phyloP scores from a whole-genome alignment of 2,329 filamentous ascomycete genomes.

The Coniochaeta hoffmannii region DNA sequence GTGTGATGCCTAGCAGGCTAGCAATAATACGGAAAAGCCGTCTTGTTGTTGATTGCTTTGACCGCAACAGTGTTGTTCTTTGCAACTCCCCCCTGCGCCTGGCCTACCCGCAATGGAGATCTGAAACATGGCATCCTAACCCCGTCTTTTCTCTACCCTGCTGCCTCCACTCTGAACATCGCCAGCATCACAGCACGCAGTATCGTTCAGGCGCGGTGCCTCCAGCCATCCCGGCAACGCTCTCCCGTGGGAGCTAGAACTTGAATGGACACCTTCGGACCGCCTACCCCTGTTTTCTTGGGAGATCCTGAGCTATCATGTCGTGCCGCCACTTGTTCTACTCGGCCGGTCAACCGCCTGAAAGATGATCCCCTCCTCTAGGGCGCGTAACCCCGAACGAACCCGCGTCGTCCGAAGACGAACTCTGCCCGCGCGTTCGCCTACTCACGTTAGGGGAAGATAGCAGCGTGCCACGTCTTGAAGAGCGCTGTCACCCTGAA shows the following conservation, averaged over 20 bases:
- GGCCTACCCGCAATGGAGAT: no score
- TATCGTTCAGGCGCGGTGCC: background rate
- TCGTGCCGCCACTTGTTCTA: background rate
- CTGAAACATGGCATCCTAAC: background rate
- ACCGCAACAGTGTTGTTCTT: background rate
- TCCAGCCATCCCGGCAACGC: background rate
- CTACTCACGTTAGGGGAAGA: background rate
- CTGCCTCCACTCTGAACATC: background rate
- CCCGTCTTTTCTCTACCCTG: background rate
- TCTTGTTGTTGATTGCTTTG: background rate
- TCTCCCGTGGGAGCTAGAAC: background rate
- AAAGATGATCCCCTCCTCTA: background rate
- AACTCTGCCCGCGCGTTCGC: no score
- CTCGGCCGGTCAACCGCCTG: background rate
- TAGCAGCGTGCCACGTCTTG: background rate
- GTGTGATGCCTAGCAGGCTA: background rate
- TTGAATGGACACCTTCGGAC: background rate
- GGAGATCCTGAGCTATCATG: background rate
- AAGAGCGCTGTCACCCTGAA: background rate
- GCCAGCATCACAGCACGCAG: background rate
- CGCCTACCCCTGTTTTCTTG: background rate
- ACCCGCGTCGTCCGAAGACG: background rate
- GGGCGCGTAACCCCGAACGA: background rate
- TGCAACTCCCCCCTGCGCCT: no score
- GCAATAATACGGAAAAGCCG: no score